Conservation (phyloP, 805 yeast genomes). For the Schwanniomyces vanrijiae region DNA sequence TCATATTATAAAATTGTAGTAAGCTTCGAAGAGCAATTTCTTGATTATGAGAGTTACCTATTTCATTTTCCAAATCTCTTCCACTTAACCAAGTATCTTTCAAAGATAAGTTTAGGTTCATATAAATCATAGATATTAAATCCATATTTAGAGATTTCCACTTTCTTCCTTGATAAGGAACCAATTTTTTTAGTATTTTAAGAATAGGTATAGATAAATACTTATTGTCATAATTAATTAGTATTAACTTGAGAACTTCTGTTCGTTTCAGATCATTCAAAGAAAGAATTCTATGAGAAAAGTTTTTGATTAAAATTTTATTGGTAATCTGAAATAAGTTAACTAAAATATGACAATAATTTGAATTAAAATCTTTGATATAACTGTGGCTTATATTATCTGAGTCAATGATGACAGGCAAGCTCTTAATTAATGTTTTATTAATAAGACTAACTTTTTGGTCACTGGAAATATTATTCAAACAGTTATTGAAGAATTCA, state of each 20-base stretch:
- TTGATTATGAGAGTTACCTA: constrained; percentile 77
- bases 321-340: constrained; percentile 58
- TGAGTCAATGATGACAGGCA: constrained; percentile 25
- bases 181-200: constrained; percentile 71
- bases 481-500: constrained; percentile 40
- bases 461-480: constrained; percentile 13
- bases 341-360: constrained; percentile 48
- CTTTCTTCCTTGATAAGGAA: constrained; percentile 89
- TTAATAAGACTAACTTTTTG: constrained; percentile 28
- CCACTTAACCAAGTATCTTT: constrained; percentile 90
- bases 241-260: constrained; percentile 54
- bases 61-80: constrained; percentile 70
- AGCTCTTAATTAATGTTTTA: constrained; percentile 22
- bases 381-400: constrained; percentile 25
- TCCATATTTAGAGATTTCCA: constrained; percentile 96
- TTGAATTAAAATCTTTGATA: constrained; percentile 30
- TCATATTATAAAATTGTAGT: constrained; percentile 70
- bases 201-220: constrained; percentile 68
- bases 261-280: constrained; percentile 65
- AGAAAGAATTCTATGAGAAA: constrained; percentile 68
- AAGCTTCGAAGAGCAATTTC: constrained; percentile 82
- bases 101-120: constrained; percentile 68
- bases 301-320: constrained; percentile 58
- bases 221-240: constrained; percentile 58
- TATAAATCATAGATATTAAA: constrained; percentile 79